These are phyloP conservation scores for Chrysophaeum taylorii DNA, from an alignment of 352 stramenopile genomes.

Conservation along the genomic window DNA sequence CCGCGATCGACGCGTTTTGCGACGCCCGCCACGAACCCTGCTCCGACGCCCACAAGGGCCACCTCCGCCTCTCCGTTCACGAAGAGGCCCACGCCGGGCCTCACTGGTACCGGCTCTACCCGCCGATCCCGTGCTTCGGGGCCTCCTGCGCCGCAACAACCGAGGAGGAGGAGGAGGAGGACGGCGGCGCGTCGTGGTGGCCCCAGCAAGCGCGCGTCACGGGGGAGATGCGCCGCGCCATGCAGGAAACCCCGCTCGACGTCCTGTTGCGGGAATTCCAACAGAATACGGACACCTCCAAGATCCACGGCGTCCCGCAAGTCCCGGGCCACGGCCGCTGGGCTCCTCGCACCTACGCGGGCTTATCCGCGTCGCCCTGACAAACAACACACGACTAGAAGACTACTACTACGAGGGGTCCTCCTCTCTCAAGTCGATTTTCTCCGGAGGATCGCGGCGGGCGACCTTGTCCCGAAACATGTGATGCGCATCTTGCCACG, in stretches of 20 bases:
- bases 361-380: too few relatives aligned
- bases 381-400: too few relatives aligned
- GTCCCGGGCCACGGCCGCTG: conserved; percentile 6
- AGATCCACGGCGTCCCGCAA: not conserved
- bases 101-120: conserved; percentile 14
- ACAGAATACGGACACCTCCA: not conserved
- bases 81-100: conserved; percentile 7
- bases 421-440: too few relatives aligned
- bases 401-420: too few relatives aligned
- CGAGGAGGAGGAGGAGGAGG: too few relatives aligned
- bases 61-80: too few relatives aligned
- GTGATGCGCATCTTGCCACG: too few relatives aligned
- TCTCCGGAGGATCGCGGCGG: too few relatives aligned
- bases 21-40: too few relatives aligned
- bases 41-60: too few relatives aligned
- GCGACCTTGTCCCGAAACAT: too few relatives aligned
- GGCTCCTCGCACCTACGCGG: not conserved
- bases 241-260: not conserved
- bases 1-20: conserved; percentile 2
- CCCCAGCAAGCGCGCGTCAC: not conserved
- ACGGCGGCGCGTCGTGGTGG: not conserved
- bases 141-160: not conserved
- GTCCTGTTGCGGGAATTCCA: not conserved
- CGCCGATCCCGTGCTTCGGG: not conserved
- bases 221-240: not conserved